Evolutionary conservation across 768 basidiomycete species (phyloP).

Genomic region (Lentinula lateritia): DNA sequence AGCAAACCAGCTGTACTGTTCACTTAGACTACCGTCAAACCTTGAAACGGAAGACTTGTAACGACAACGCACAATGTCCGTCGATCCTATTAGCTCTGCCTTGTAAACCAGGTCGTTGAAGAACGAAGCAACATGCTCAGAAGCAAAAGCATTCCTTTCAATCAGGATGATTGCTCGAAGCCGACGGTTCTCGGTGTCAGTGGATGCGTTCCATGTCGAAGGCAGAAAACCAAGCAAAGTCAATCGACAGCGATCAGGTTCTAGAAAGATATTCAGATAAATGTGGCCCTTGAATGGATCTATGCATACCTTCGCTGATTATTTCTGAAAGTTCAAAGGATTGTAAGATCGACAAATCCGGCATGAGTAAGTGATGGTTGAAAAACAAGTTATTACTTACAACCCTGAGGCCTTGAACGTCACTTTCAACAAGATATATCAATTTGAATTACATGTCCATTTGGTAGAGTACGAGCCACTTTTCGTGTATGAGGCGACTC

Average conservation of each 20-base stretch:
- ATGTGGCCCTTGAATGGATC: too few species aligned
- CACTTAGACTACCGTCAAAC: constrained; percentile 3
- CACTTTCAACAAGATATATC: background rate
- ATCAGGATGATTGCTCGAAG: constrained; percentile 65
- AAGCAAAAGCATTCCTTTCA: constrained; percentile 68
- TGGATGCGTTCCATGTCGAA: constrained; percentile 8
- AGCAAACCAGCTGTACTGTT: constrained; percentile 77
- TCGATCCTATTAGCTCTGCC: constrained; percentile 47
- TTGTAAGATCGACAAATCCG: background rate
- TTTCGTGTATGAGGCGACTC: constrained; percentile 2
- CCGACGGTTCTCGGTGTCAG: constrained; percentile 13
- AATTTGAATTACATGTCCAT: background rate
- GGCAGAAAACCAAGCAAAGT: constrained; percentile 54
- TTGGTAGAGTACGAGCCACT: background rate
- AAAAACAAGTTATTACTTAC: background rate
- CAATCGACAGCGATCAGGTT: constrained; percentile 17
- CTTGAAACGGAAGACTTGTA: background rate
- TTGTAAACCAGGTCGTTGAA: constrained; percentile 35
- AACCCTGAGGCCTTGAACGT: background rate
- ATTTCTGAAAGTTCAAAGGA: constrained; percentile 2
- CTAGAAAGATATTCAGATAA: constrained; percentile 1
- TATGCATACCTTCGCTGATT: constrained; percentile 7
- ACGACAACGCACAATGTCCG: constrained; percentile 55
- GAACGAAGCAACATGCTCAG: constrained; percentile 28
- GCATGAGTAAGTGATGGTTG: background rate